These are phyloP conservation scores for Euphorbia neoarborescens DNA, from an alignment of 441 rosid genomes.

Conservation along the genomic window DNA sequence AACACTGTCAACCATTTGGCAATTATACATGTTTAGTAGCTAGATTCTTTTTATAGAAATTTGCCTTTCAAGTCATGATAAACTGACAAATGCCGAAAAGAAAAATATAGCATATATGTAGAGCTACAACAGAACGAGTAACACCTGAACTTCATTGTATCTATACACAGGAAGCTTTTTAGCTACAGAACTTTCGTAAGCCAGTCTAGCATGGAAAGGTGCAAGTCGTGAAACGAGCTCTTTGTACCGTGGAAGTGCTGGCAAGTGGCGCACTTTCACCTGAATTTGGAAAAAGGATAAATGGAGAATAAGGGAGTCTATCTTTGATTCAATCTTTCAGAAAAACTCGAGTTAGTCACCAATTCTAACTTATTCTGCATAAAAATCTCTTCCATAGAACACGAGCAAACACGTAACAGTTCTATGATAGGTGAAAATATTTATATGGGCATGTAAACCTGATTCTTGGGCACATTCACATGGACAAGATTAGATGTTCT, in stretches of 20 bases:
- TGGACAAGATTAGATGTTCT: conserved; percentile 66
- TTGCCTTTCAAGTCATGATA: not conserved
- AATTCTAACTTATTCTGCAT: not conserved
- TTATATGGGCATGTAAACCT: conserved; percentile 33
- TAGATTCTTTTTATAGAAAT: not conserved
- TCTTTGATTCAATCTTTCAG: not conserved
- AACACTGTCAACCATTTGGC: not conserved
- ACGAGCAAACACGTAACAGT: not conserved
- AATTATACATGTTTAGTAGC: not conserved
- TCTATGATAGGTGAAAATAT: not conserved
- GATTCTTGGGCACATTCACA: conserved; percentile 62
- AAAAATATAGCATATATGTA: conserved; percentile 3
- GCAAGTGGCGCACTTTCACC: conserved; percentile 58
- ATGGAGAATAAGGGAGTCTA: not conserved
- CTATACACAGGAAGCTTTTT: conserved; percentile 67
- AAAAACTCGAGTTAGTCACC: not conserved
- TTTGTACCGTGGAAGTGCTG: conserved; percentile 61
- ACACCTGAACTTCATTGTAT: conserved; percentile 81
- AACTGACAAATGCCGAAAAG: not conserved
- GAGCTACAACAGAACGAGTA: conserved; percentile 12
- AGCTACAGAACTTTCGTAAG: conserved; percentile 49
- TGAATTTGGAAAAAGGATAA: conserved; percentile 19
- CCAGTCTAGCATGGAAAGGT: conserved; percentile 59
- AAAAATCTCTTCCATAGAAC: not conserved
- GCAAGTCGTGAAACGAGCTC: conserved; percentile 72